Conservation (phyloP, 768 basidiomycete genomes). For the Dictyophora rubrovolvata region DNA sequence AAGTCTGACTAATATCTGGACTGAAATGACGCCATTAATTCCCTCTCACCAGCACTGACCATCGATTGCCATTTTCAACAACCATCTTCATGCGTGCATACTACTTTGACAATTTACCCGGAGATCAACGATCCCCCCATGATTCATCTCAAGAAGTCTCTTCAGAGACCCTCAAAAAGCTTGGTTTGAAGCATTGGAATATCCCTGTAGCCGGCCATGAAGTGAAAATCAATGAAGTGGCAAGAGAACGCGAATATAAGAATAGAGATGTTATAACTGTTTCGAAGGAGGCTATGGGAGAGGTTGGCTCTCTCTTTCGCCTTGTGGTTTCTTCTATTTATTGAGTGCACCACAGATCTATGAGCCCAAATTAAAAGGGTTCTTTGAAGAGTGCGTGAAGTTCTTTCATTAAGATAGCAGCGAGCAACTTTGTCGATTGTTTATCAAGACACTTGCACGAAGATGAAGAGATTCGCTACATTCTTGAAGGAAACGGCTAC, state of each 20-base stretch:
- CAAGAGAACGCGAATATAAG: slow-evolving; percentile 65
- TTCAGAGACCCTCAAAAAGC: slow-evolving; percentile 30
- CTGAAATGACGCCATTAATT: background rate
- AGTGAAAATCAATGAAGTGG: slow-evolving; percentile 47
- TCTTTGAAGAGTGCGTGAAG: slow-evolving; percentile 67
- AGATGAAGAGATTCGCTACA: slow-evolving; percentile 91
- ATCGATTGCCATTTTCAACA: background rate
- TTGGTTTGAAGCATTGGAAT: slow-evolving; percentile 60
- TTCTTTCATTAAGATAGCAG: background rate
- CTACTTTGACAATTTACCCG: slow-evolving; percentile 63
- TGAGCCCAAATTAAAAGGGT: slow-evolving; percentile 70
- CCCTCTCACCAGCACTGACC: background rate
- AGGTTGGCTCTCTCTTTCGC: slow-evolving; percentile 29
- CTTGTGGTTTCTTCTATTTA: background rate
- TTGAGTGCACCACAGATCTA: slow-evolving; percentile 31
- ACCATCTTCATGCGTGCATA: slow-evolving; percentile 51
- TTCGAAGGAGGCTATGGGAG: slow-evolving; percentile 70
- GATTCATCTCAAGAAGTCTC: slow-evolving; percentile 44
- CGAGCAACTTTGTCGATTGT: slow-evolving; percentile 5
- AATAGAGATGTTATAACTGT: slow-evolving; percentile 76
- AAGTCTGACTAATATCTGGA: no score
- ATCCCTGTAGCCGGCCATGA: slow-evolving; percentile 50
- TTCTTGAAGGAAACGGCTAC: slow-evolving; percentile 79
- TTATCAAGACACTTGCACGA: slow-evolving; percentile 76
- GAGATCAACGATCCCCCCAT: slow-evolving; percentile 76